Evolutionary conservation across 1,284 basidiomycete species (phyloP).

Genomic region (Athelia sp.): DNA sequence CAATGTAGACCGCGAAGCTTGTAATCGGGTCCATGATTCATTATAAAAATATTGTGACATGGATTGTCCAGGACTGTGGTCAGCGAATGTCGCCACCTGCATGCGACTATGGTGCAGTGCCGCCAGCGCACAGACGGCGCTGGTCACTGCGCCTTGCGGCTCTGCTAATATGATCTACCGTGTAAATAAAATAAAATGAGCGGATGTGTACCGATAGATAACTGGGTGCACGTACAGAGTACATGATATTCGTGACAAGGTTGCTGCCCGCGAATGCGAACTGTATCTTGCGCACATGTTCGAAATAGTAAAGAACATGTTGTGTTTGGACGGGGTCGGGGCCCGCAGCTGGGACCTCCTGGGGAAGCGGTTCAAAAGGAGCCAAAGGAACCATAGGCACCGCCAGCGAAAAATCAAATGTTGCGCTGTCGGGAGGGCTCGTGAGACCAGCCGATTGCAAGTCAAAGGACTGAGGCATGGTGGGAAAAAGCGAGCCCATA

Average conservation of each 20-base stretch:
- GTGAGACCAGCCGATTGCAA: neutral
- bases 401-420: conserved; percentile 1
- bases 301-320: conserved; percentile 64
- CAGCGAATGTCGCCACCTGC: conserved; percentile 54
- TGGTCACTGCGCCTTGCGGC: conserved; percentile 61
- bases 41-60: conserved; percentile 63
- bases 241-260: conserved; percentile 51
- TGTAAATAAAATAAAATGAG: conserved; percentile 2
- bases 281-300: conserved; percentile 55
- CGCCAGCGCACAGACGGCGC: conserved; percentile 71
- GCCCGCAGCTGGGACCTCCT: conserved; percentile 15
- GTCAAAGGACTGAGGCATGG: neutral
- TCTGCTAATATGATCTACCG: conserved; percentile 57
- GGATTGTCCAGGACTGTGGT: conserved; percentile 48
- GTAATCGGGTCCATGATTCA: conserved; percentile 53
- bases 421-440: neutral
- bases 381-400: neutral
- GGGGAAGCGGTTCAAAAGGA: neutral
- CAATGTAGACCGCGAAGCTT: conserved; percentile 41
- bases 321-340: conserved; percentile 42
- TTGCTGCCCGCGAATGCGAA: conserved; percentile 50
- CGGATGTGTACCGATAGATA: neutral
- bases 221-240: conserved; percentile 41
- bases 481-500: neutral
- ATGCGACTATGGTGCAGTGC: conserved; percentile 61